Evolutionary conservation across 1,284 basidiomycete species (phyloP), one percentile per base, ranked within the genome.

Genomic region (Papiliotrema laurentii): DNA sequence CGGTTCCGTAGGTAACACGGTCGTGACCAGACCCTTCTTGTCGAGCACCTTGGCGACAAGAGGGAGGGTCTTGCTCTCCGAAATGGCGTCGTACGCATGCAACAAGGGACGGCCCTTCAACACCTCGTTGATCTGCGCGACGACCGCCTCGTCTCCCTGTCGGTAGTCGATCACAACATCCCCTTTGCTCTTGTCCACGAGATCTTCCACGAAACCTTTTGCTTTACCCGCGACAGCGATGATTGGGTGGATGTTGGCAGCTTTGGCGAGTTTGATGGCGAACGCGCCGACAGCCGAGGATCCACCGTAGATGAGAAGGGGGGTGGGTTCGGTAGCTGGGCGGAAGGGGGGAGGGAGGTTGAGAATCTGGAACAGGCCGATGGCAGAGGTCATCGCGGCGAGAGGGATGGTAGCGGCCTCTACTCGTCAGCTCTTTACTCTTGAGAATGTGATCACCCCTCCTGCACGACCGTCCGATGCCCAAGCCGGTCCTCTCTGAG

Each of bases 211-310:
- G 37, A 51, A 51, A 11, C 46, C 46, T 4, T 37, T 22, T 19
- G 42, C 45, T 31, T 45, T 47, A 25, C 55, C 53, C 21, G 55
- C 55, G 19, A 57, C 52, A 16, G 46, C 53, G 40, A 57, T 53
- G 44, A 57, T 53, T 3, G 54, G 54, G 41, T 57, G 55, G 19
- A 57, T 53, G 33, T 57, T 57, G 49, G 52, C 46, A 14, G 43
- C 44, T 34, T 39, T 39, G 37, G 56, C 56, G 35, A 55, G 51
- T 40, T 58, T 52, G 45, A 58, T 51, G n/a, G 51, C 54, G 40
- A 45, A 55, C 5, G 50, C 54, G 10, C 56, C 56, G 16, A 58
- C 54, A 9, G 51, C 48, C 22, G 51, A 46, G 2, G 56, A 50
- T 25, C 45, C 54, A 30, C 56, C 54, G 35, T 55, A 58, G 16